Percentiles rank a stretch among this genome's conserved stretches.
phyloP scores from a whole-genome alignment of 805 yeast species.

The Priceomyces medius region DNA sequence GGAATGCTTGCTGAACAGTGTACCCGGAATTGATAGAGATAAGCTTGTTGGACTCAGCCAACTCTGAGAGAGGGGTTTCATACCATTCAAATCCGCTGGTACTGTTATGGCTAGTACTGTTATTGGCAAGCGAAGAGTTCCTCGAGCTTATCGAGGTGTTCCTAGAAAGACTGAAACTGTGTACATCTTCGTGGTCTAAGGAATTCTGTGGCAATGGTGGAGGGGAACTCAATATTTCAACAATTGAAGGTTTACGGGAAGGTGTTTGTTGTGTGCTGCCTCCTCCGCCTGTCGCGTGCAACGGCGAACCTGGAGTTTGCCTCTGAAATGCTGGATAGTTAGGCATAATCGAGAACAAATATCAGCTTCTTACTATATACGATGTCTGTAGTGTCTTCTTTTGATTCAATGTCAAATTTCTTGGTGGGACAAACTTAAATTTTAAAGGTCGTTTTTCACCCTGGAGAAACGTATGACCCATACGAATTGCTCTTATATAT shows the following conservation, averaged over 20 bases:
- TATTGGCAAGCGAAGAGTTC: conserved; percentile 18
- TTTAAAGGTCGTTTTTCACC: conserved; percentile 1
- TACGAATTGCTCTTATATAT: conserved; percentile 7
- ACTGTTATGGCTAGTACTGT: conserved; percentile 7
- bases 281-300: conserved; percentile 4
- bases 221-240: conserved; percentile 72
- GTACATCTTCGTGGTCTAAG: conserved; percentile 35
- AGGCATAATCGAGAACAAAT: conserved; percentile 11
- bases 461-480: conserved; percentile 9
- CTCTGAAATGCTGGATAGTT: conserved; percentile 19
- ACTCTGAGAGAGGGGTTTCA: conserved; percentile 65
- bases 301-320: conserved; percentile 16
- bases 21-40: conserved; percentile 63
- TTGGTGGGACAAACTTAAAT: background rate
- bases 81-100: conserved; percentile 57
- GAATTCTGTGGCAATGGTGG: conserved; percentile 58
- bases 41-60: conserved; percentile 77
- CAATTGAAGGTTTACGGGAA: conserved; percentile 62
- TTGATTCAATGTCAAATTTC: background rate
- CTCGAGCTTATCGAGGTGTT: conserved; percentile 30
- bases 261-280: conserved; percentile 14
- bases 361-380: background rate
- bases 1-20: conserved; percentile 87
- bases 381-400: background rate
- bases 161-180: conserved; percentile 39